Evolutionary conservation across 371 early-diverging fungal genomes (phyloP), one percentile per base, ranked within the genome.

Genomic region (Neoconidiobolus thromboides): DNA sequence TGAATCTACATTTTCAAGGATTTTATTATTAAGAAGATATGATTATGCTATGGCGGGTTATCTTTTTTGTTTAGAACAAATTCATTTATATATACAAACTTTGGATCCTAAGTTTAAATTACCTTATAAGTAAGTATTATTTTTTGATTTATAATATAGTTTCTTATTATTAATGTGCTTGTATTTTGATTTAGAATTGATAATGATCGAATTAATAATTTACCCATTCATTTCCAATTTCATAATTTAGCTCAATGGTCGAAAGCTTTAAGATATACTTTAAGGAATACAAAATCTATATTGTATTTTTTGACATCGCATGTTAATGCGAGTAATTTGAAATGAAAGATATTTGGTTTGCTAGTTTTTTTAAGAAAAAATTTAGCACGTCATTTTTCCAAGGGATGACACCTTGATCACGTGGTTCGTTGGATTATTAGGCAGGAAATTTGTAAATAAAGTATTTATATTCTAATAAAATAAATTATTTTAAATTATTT

Each of bases 211-310:
- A 87, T 96, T 60, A 93, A 93, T 5, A 87, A 87, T 41, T 66
- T 80, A 0, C 85, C 88, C 0, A 91, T 96, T 58, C 70, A 78
- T 61, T 69, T 87, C 7, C 92, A 93, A 66, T 89, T 90, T 68
- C 87, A 83, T 53, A 85, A 86, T 60, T 89, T 88, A 58, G 93
- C 93, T 55, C 67, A 73, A 37, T 96, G 96, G 96, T 92, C 95
- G 6, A 76, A 78, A 44, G 96, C 95, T 2, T 72, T 92, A 38
- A 87, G 85, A 68, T 91, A 86, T 70, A 26, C 26, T 26, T 26
- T 26, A 26, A 26, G 26, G 26, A 26, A 26, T 26, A 26, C 26
- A 26, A 26, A 26, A 26, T 26, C 26, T 26, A 26, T 26, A 26
- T 26, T 26, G 26, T 26, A 26, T 26, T 26, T 26, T 26, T 26